These are phyloP conservation scores for Neurospora sp. DNA, from an alignment of 495 filamentous ascomycete genomes.

Conservation along the genomic window DNA sequence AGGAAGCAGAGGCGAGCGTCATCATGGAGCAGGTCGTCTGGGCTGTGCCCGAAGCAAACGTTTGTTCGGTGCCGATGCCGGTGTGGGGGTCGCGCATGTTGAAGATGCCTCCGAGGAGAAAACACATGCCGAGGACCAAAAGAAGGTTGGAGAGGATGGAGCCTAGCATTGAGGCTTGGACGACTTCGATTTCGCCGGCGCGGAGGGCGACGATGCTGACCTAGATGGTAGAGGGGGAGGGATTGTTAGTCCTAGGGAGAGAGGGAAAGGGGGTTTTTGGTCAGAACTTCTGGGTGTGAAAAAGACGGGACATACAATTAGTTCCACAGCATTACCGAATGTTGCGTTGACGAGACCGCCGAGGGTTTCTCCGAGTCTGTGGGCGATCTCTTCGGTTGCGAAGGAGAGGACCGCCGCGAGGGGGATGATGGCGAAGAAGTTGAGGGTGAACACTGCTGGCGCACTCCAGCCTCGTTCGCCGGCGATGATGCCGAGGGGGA, in stretches of 20 bases:
- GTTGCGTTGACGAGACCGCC: constrained; percentile 92
- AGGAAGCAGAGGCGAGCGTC: constrained; percentile 79
- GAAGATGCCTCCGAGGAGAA: constrained; percentile 73
- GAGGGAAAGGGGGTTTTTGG: too few relatives aligned
- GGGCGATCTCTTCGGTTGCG: constrained; percentile 86
- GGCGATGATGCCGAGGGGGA: constrained; percentile 77
- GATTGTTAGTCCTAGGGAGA: constrained; percentile 4
- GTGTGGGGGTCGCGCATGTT: constrained; percentile 32
- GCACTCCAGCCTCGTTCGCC: constrained; percentile 64
- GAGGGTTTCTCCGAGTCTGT: constrained; percentile 75
- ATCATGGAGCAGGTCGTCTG: constrained; percentile 95
- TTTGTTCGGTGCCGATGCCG: constrained; percentile 48
- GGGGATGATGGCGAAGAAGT: constrained; percentile 94
- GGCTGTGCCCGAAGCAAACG: constrained; percentile 78
- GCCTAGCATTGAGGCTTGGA: constrained; percentile 95
- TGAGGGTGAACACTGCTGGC: constrained; percentile 70
- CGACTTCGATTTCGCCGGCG: constrained; percentile 81
- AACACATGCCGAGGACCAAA: constrained; percentile 93
- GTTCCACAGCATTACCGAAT: constrained; percentile 95
- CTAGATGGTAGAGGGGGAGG: constrained; percentile 34
- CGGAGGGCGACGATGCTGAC: constrained; percentile 88
- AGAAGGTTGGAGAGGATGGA: constrained; percentile 94
- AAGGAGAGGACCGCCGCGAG: constrained; percentile 87
- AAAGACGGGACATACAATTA: constrained; percentile 54
- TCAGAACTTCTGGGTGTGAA: constrained; percentile 2